Conservation (phyloP, 805 yeast species). For the Hermanozyma aechmeae region DNA sequence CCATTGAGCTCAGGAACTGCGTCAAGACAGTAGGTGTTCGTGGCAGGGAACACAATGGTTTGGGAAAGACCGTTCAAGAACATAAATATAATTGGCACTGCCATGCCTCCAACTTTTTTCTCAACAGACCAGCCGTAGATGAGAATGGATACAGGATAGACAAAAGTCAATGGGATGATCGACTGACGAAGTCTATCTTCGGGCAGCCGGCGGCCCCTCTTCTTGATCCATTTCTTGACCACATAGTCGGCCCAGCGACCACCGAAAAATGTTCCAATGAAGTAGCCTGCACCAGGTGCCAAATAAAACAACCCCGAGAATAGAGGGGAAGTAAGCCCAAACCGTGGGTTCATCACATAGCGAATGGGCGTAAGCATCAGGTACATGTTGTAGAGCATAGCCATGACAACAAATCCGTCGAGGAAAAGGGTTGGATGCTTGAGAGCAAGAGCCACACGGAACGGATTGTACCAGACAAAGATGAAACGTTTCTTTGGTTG, state of each 20-base stretch:
- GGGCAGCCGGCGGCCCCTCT: constrained; percentile 37
- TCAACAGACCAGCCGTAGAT: constrained; percentile 49
- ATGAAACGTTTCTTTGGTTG: constrained; percentile 27
- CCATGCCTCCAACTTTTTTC: constrained; percentile 43
- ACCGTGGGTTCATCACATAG: constrained; percentile 47
- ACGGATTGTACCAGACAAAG: constrained; percentile 37
- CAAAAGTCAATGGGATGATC: constrained; percentile 28
- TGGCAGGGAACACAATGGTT: constrained; percentile 41
- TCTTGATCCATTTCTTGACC: constrained; percentile 34
- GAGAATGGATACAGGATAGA: constrained; percentile 36
- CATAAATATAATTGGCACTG: constrained; percentile 42
- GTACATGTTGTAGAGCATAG: constrained; percentile 40
- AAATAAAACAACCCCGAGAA: constrained; percentile 45
- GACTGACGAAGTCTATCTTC: constrained; percentile 43
- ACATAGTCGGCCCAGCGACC: constrained; percentile 43
- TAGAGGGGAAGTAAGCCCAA: constrained; percentile 37
- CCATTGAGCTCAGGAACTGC: constrained; percentile 45
- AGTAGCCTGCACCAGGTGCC: constrained; percentile 49
- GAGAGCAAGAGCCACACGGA: constrained; percentile 33
- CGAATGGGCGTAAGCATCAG: constrained; percentile 45
- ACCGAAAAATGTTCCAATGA: constrained; percentile 41
- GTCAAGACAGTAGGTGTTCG: constrained; percentile 52
- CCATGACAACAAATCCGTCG: constrained; percentile 32
- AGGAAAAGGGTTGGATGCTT: constrained; percentile 33
- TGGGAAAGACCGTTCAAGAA: constrained; percentile 43